phyloP scores from a whole-genome alignment of 306 rosid species.

The Pyrus bretschneideri region DNA sequence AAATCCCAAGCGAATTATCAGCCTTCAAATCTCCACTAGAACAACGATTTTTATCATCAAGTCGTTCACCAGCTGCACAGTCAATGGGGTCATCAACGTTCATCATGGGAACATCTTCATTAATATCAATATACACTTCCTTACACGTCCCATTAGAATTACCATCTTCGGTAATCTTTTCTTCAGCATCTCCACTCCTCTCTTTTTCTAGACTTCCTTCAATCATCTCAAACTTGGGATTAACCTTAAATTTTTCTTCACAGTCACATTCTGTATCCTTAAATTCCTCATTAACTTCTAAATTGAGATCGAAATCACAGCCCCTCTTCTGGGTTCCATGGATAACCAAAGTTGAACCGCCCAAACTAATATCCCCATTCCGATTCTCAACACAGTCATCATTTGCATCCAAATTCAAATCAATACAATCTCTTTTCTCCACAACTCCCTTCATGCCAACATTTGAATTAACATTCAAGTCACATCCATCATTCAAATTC shows the following conservation, averaged over 20 bases:
- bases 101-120: conserved; percentile 15
- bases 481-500: conserved; percentile 42
- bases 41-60: conserved; percentile 22
- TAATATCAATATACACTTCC: conserved; percentile 26
- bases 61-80: conserved; percentile 24
- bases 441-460: conserved; percentile 15
- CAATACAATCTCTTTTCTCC: conserved; percentile 50
- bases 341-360: conserved; percentile 20
- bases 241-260: conserved; percentile 21
- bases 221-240: conserved; percentile 18
- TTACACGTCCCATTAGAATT: conserved; percentile 20
- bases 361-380: conserved; percentile 7
- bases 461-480: conserved; percentile 10
- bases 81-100: conserved; percentile 10
- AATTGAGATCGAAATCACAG: conserved; percentile 72
- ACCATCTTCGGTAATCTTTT: conserved; percentile 23
- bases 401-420: conserved; percentile 69
- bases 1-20: conserved; percentile 17
- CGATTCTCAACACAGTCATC: conserved; percentile 40
- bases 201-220: conserved; percentile 23
- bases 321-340: conserved; percentile 36
- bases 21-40: conserved; percentile 29
- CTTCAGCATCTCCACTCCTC: conserved; percentile 13
- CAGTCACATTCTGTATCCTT: conserved; percentile 35
- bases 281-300: conserved; percentile 58